phyloP scores from a whole-genome alignment of 768 basidiomycete species.

The Sporobolomyces pararoseus region DNA sequence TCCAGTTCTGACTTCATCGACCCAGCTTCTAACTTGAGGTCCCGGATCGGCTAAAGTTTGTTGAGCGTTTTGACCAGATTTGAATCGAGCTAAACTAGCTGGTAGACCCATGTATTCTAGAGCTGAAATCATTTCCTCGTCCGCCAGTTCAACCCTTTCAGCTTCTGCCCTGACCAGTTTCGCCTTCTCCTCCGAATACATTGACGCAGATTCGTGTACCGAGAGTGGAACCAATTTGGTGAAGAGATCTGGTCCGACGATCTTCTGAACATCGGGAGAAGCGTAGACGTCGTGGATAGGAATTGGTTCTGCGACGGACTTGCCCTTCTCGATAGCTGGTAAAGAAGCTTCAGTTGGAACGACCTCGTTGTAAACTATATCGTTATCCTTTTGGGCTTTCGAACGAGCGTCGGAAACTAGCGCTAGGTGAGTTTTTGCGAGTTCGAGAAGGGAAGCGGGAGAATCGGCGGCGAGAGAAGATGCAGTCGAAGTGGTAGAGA shows the following conservation, averaged over 20 bases:
- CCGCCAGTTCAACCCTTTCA: slow-evolving; percentile 77
- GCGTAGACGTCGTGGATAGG: slow-evolving; percentile 92
- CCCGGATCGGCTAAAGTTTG: slow-evolving; percentile 46
- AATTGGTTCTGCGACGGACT: slow-evolving; percentile 70
- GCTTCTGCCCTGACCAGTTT: slow-evolving; percentile 84
- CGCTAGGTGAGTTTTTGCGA: slow-evolving; percentile 75
- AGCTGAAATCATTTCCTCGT: slow-evolving; percentile 71
- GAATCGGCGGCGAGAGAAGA: slow-evolving; percentile 71
- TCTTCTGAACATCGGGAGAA: slow-evolving; percentile 83
- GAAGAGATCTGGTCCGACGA: slow-evolving; percentile 91
- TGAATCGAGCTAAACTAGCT: slow-evolving; percentile 64
- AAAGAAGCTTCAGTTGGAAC: slow-evolving; percentile 74
- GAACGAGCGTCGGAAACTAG: slow-evolving; percentile 69
- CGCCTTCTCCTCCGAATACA: slow-evolving; percentile 98
- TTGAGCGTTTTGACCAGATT: slow-evolving; percentile 63
- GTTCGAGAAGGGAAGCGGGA: slow-evolving; percentile 69
- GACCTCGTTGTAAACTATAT: slow-evolving; percentile 93
- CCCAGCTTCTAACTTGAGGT: slow-evolving; percentile 66
- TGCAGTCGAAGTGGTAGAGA: slow-evolving; percentile 58
- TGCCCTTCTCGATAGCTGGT: slow-evolving; percentile 72
- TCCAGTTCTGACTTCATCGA: slow-evolving; percentile 65
- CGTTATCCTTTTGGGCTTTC: slow-evolving; percentile 83
- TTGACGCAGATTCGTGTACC: slow-evolving; percentile 90
- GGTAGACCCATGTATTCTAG: slow-evolving; percentile 79
- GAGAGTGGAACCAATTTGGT: slow-evolving; percentile 78